Base-by-base conservation (phyloP, 139 green algal genomes). In the Volvox africanus region DNA sequence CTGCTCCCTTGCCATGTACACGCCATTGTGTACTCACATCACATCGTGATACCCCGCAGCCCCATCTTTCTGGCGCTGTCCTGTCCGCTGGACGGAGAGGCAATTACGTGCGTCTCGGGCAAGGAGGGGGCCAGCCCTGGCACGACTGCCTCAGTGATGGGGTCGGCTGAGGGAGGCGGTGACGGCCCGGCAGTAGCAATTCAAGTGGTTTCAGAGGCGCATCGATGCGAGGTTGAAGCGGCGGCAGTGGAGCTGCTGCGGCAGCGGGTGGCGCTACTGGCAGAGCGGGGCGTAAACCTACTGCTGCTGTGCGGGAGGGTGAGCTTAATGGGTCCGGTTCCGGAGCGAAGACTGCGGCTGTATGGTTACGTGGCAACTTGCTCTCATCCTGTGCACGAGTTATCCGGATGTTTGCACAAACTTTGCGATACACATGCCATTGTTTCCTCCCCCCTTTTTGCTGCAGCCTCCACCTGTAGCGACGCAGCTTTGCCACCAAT, bases 81-180 rank as follows among this genome's bases (percentile, higher is more conserved):
- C 0, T 89, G 83, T n/a, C 67, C 83, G 24, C 67, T 89, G 67
- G 83, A 89, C 9, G 83, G 83, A 6, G 83, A 80, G 36, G 36
- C 33, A 28, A 44, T 77, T 17, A 44, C 30, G 32, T 86, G 24
- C 14, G 80, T 84, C 65, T 24, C 33, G 55, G 33, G 55, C 21
- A 16, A 12, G 9, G 11, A 24, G 2, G 65, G 6, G 32, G 33
- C 12, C 76, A 20, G 17, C 76, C 1, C 67, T 44, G 28, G 32
- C 78, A 12, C 35, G 30, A 50, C 32, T 79, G 28, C 32, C 28
- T 55, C 44, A 55, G 6, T 3, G 68, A 6, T 33, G 68, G 24
- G 68, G 13, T 76, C 68, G 12, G 76, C 33, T 24, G 36, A 3
- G 0, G 78, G 78, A 24, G 78, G 78, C 36, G 78, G 78, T 22